Conservation (phyloP, 2,329 filamentous ascomycete species). For the Thielaviopsis ethacetica region DNA sequence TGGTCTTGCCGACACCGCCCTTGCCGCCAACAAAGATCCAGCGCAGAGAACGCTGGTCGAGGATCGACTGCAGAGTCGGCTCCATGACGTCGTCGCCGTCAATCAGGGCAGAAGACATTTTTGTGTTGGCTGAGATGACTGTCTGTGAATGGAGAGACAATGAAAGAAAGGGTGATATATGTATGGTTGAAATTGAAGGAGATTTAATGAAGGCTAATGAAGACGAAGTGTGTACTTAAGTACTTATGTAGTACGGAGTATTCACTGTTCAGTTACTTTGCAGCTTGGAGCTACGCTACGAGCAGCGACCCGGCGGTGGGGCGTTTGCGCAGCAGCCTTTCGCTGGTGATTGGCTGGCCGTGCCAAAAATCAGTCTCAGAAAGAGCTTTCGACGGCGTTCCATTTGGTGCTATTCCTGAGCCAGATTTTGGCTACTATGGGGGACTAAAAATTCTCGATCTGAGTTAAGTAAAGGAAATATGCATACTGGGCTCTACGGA, state of each 20-base stretch:
- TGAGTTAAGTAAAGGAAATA: no score
- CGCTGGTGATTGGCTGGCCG: background rate
- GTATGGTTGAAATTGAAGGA: background rate
- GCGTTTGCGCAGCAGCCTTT: background rate
- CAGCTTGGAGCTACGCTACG: background rate
- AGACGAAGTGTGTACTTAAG: no score
- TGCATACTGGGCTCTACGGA: no score
- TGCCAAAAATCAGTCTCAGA: background rate
- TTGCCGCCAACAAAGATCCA: conserved; percentile 99
- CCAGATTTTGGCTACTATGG: background rate
- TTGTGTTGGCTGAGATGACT: conserved; percentile 5
- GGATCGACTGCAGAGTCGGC: conserved; percentile 81
- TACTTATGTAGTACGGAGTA: no score
- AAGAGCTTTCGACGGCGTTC: background rate
- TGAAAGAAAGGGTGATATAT: background rate
- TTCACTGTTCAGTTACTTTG: no score
- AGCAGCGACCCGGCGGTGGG: background rate
- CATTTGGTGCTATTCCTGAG: background rate
- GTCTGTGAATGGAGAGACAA: background rate
- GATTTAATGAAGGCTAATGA: no score
- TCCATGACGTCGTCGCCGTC: conserved; percentile 59
- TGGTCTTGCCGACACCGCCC: conserved; percentile 96
- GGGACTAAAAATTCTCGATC: no score
- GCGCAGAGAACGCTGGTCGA: conserved; percentile 86
- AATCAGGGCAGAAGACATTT: conserved; percentile 26